Conservation (phyloP, 1,284 basidiomycete species). For the Boletus chippewaensis region DNA sequence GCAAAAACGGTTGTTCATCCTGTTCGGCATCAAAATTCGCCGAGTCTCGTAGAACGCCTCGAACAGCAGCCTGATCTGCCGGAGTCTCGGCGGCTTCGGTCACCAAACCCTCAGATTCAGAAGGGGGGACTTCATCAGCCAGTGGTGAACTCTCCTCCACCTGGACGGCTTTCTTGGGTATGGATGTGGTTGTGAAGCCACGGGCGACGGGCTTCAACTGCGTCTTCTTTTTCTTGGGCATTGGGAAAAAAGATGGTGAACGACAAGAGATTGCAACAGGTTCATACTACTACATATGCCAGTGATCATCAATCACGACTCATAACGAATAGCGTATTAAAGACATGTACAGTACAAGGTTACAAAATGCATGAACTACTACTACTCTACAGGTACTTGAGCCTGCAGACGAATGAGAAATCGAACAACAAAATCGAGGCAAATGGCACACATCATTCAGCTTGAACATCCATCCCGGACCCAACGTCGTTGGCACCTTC, state of each 20-base stretch:
- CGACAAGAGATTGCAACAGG: not conserved
- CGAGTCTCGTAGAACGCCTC: slow-evolving; percentile 8
- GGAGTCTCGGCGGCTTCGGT: slow-evolving; percentile 5
- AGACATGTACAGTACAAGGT: slow-evolving; percentile 28
- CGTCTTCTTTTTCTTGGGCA: slow-evolving; percentile 87
- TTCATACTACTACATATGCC: not conserved
- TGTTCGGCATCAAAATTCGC: slow-evolving; percentile 37
- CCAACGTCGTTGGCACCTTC: slow-evolving; percentile 23
- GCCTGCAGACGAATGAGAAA: slow-evolving; percentile 12
- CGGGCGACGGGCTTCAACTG: slow-evolving; percentile 69
- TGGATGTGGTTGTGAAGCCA: slow-evolving; percentile 85
- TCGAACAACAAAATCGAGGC: slow-evolving; percentile 7
- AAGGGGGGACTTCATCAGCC: slow-evolving; percentile 11
- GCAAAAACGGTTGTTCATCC: slow-evolving; percentile 48
- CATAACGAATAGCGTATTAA: slow-evolving; percentile 24
- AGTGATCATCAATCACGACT: slow-evolving; percentile 4
- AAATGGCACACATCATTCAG: slow-evolving; percentile 19
- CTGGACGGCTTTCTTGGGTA: slow-evolving; percentile 68
- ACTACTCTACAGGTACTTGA: slow-evolving; percentile 25
- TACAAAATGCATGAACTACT: slow-evolving; percentile 24
- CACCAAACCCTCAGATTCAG: slow-evolving; percentile 5
- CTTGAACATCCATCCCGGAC: slow-evolving; percentile 25
- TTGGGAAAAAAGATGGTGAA: slow-evolving; percentile 25
- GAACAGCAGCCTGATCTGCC: not conserved
- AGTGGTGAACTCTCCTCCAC: slow-evolving; percentile 20